Conservation (phyloP, 1,284 basidiomycete species). For the Cutaneotrichosporon mucoides region DNA sequence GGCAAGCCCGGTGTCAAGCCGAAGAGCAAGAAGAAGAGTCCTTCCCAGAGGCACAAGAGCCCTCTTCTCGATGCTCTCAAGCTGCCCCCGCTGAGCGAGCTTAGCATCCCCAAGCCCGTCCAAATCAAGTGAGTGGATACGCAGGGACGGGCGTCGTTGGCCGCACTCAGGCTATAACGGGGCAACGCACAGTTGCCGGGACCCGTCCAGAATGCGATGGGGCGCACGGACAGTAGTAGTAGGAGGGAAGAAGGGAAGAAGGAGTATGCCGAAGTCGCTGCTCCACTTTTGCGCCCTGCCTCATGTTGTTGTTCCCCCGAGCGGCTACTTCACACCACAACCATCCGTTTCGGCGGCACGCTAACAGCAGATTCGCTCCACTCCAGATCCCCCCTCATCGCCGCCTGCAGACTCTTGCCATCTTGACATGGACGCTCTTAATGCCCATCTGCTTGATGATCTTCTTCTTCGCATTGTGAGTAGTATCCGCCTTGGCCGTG, state of each 20-base stretch:
- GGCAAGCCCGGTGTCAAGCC: neutral
- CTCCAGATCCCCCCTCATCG: conserved; percentile 51
- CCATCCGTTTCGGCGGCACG: too few species aligned
- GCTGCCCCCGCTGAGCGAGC: conserved; percentile 24
- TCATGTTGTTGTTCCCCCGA: too few species aligned
- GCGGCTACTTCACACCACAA: too few species aligned
- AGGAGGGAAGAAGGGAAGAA: neutral
- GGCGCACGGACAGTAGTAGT: conserved; percentile 65
- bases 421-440: conserved; percentile 79
- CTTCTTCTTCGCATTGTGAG: conserved; percentile 78
- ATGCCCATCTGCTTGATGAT: conserved; percentile 65
- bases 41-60: conserved; percentile 8
- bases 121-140: conserved; percentile 29
- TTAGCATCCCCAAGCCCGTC: conserved; percentile 23
- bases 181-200: neutral
- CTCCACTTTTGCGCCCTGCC: neutral
- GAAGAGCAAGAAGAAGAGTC: neutral
- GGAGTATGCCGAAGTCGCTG: conserved; percentile 38
- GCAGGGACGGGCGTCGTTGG: neutral
- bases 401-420: conserved; percentile 77
- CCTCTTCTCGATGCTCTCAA: conserved; percentile 22
- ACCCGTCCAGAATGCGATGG: neutral
- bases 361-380: conserved; percentile 43
- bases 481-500: conserved; percentile 8
- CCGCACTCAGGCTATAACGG: too few species aligned